Evolutionary conservation across 78 protist genomes (phyloP).

Genomic region (Polysphondylium violaceum): DNA sequence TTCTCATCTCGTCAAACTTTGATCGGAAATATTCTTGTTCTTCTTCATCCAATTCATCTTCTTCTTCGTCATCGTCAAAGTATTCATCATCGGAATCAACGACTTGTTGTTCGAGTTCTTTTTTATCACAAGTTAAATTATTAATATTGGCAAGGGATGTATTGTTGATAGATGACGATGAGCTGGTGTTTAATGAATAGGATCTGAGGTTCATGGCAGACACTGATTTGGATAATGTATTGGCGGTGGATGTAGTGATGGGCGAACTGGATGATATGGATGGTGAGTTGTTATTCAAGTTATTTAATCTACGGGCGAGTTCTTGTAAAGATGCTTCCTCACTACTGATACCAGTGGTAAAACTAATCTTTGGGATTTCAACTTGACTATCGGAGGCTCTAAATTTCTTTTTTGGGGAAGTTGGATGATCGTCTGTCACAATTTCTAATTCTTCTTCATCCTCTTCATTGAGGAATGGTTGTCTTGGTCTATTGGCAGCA

Average conservation of each 20-base stretch:
- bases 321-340: background rate
- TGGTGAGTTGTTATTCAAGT: too few species aligned
- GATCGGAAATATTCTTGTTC: slow-evolving; percentile 21
- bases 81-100: slow-evolving; percentile 43
- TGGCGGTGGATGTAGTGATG: too few species aligned
- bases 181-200: background rate
- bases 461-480: background rate
- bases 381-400: background rate
- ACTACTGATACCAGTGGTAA: background rate
- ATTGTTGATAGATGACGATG: slow-evolving; percentile 21
- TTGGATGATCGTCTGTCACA: background rate
- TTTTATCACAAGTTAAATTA: background rate
- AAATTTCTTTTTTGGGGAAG: slow-evolving; percentile 22
- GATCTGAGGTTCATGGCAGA: too few species aligned
- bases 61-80: slow-evolving; percentile 1
- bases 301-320: too few species aligned
- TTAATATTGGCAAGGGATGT: background rate
- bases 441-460: background rate
- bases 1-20: slow-evolving; percentile 35
- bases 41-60: slow-evolving; percentile 23
- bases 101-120: slow-evolving; percentile 46
- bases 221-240: too few species aligned
- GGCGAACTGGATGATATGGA: background rate
- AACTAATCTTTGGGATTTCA: slow-evolving; percentile 3
- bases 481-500: background rate